Percentiles rank a stretch among this genome's conserved stretches.
phyloP scores from a whole-genome alignment of 768 basidiomycete genomes.

The Lactarius akahatsu region DNA sequence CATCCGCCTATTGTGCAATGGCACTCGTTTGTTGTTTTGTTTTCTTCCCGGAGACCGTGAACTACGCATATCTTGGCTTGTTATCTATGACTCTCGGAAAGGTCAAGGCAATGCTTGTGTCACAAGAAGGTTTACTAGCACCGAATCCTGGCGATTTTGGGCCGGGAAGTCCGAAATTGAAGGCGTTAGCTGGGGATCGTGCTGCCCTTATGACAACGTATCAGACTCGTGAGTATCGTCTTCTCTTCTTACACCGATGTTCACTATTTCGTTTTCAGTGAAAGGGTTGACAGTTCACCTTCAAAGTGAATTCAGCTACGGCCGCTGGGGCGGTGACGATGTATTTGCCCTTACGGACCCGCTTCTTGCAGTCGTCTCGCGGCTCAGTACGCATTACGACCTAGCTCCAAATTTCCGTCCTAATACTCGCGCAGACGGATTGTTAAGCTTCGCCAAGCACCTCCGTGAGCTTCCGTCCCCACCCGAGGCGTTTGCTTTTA shows the following conservation, averaged over 20 bases:
- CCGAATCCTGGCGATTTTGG: conserved; percentile 30
- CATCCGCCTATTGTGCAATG: conserved; percentile 49
- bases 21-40: conserved; percentile 44
- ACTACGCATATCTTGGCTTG: conserved; percentile 41
- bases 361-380: conserved; percentile 37
- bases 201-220: conserved; percentile 31
- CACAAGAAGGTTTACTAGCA: conserved; percentile 38
- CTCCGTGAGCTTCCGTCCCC: conserved; percentile 30
- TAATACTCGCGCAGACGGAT: conserved; percentile 33
- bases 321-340: conserved; percentile 48
- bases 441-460: conserved; percentile 39
- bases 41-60: conserved; percentile 55
- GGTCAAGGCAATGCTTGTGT: conserved; percentile 34
- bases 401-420: neutral
- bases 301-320: conserved; percentile 45
- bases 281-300: conserved; percentile 38
- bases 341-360: conserved; percentile 39
- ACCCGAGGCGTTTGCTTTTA: conserved; percentile 21
- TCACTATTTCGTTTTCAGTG: conserved; percentile 33
- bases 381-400: conserved; percentile 36
- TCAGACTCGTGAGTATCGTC: conserved; percentile 33
- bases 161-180: conserved; percentile 30
- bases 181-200: conserved; percentile 31
- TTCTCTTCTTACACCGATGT: neutral
- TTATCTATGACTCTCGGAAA: conserved; percentile 36